A percentile compares a stretch with the other conserved stretches of the same genome.
phyloP scores from a whole-genome alignment of 2,329 filamentous ascomycete species.

The Fusarium agapanthi region DNA sequence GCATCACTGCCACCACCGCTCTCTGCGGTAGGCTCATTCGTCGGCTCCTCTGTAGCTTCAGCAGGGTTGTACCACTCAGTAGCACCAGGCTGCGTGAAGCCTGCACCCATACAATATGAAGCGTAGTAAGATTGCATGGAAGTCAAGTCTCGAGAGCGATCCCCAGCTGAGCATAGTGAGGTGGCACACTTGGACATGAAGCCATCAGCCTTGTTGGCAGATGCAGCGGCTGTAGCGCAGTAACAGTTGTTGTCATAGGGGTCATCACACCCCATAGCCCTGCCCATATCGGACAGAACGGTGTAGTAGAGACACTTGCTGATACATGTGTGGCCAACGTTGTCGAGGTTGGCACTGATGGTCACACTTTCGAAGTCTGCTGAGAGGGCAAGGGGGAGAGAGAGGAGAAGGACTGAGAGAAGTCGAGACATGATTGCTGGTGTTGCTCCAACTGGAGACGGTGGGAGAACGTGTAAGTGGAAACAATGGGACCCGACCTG shows the following conservation, averaged over 20 bases:
- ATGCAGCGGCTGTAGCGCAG: conserved; percentile 36
- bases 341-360: conserved; percentile 22
- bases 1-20: conserved; percentile 3
- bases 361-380: conserved; percentile 31
- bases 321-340: conserved; percentile 29
- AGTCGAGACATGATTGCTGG: conserved; percentile 15
- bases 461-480: neutral
- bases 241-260: conserved; percentile 42
- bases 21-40: conserved; percentile 16
- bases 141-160: conserved; percentile 34
- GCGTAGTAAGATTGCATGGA: conserved; percentile 40
- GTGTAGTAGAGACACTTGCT: conserved; percentile 35
- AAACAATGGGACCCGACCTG: neutral
- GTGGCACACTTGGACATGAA: conserved; percentile 37
- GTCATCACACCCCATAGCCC: conserved; percentile 33
- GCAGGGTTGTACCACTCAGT: conserved; percentile 39
- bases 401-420: conserved; percentile 8
- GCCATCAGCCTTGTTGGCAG: conserved; percentile 27
- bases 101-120: conserved; percentile 42
- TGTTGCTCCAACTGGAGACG: neutral
- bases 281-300: conserved; percentile 26
- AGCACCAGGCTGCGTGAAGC: conserved; percentile 39
- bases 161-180: conserved; percentile 31
- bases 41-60: conserved; percentile 27
- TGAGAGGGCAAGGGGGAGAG: neutral